Percentiles rank a stretch among this genome's conserved stretches.
Evolutionary conservation across 495 filamentous ascomycete genomes (phyloP).

Genomic region (Xylaria castorea): DNA sequence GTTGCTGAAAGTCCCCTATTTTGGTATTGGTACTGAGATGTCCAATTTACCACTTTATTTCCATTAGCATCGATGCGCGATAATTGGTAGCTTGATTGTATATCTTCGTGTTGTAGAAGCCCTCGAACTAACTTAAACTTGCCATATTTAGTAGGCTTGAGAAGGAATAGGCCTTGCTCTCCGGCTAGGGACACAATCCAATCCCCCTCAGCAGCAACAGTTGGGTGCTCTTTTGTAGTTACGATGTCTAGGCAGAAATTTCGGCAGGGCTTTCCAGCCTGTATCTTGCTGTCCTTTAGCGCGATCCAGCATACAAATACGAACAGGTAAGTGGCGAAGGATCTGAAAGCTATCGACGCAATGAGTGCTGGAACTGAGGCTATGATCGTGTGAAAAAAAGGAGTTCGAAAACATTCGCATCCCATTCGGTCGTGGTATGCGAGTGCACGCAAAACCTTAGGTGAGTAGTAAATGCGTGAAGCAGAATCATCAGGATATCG

Average conservation of each 20-base stretch:
- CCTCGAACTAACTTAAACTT: constrained; percentile 15
- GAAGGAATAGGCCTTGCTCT: constrained; percentile 9
- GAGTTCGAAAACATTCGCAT: constrained; percentile 1
- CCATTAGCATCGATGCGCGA: background rate
- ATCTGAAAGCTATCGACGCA: background rate
- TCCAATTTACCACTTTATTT: background rate
- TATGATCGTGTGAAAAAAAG: background rate
- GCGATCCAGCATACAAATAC: background rate
- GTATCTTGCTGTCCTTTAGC: background rate
- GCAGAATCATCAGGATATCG: background rate
- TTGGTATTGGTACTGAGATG: background rate
- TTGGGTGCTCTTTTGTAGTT: background rate
- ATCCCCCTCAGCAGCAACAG: background rate
- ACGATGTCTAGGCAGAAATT: background rate
- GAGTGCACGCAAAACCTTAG: background rate
- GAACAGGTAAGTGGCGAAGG: background rate
- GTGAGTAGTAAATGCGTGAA: background rate
- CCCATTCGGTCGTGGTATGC: background rate
- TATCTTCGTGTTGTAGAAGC: background rate
- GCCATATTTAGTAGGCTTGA: background rate
- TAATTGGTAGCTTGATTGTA: background rate
- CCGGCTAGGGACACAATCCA: constrained; percentile 14
- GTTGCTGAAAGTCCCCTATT: background rate
- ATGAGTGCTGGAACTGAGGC: background rate
- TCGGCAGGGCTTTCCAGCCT: background rate